Conservation (phyloP, 2,329 filamentous ascomycete species). For the Curvularia verruculosa region DNA sequence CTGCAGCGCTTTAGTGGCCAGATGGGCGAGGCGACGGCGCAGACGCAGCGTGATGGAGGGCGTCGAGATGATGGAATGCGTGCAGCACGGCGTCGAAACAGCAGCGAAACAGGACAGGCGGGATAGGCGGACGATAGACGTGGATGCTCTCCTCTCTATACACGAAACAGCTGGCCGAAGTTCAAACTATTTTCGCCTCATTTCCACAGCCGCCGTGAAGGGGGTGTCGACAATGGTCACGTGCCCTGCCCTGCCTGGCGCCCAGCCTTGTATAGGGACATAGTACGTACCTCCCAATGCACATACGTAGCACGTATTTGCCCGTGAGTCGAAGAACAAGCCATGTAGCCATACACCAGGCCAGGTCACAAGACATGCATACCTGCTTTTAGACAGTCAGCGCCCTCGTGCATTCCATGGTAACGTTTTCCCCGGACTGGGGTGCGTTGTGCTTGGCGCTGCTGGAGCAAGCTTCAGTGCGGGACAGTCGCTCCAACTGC, state of each 20-base stretch:
- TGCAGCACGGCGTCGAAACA: neutral
- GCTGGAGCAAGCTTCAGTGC: conserved; percentile 19
- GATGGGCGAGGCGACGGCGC: conserved; percentile 19
- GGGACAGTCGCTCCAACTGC: conserved; percentile 20
- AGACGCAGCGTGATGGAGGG: conserved; percentile 29
- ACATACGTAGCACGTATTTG: neutral
- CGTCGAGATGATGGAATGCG: conserved; percentile 1
- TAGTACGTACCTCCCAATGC: too few relatives aligned
- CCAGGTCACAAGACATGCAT: neutral
- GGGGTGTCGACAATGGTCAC: conserved; percentile 18
- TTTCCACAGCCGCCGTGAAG: conserved; percentile 19
- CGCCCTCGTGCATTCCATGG: conserved; percentile 16
- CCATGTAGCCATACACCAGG: too few relatives aligned
- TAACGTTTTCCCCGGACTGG: conserved; percentile 16
- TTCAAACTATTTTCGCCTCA: conserved; percentile 21
- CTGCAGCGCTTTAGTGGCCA: conserved; percentile 38
- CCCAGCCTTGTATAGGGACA: neutral
- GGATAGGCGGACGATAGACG: conserved; percentile 2
- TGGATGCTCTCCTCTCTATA: neutral
- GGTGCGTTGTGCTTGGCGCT: conserved; percentile 12
- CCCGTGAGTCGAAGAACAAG: too few relatives aligned
- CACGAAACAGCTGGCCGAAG: conserved; percentile 3
- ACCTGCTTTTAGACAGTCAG: neutral
- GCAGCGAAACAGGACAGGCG: conserved; percentile 6
- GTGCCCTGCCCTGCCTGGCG: conserved; percentile 14